These are phyloP conservation scores for Cinnamomum chago DNA, from an alignment of 164 flowering plant genomes.

Conservation along the genomic window DNA sequence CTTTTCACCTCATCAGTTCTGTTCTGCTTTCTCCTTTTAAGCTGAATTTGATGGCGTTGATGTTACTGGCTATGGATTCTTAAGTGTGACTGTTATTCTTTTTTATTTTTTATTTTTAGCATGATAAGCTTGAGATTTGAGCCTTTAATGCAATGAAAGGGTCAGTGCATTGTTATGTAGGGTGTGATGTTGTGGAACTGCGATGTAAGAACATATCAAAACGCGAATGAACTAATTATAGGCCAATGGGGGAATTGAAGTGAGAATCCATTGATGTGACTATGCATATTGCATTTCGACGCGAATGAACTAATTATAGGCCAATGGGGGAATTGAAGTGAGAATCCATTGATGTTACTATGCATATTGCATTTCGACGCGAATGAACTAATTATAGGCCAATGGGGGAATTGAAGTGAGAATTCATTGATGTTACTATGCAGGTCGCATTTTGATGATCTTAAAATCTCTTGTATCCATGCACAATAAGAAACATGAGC, in stretches of 20 bases:
- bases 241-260: not conserved
- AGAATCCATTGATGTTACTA: not conserved
- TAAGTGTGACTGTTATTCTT: not conserved
- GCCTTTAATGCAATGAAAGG: not conserved
- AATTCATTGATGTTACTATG: not conserved
- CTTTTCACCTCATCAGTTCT: not conserved
- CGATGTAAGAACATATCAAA: too few relatives aligned
- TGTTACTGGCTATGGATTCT: not conserved
- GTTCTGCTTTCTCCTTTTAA: not conserved
- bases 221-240: too few relatives aligned
- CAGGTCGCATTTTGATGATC: not conserved
- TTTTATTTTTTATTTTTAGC: too few relatives aligned
- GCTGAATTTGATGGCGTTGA: not conserved
- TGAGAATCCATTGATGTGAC: not conserved
- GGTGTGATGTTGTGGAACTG: not conserved
- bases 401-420: not conserved
- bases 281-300: not conserved
- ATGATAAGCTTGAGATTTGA: not conserved
- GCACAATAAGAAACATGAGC: too few relatives aligned
- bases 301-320: too few relatives aligned
- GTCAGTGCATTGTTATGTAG: not conserved
- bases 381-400: too few relatives aligned
- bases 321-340: not conserved
- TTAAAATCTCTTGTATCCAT: too few relatives aligned
- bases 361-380: not conserved